Evolutionary conservation across 495 filamentous ascomycete species (phyloP).

Genomic region (Penicillium silybi): DNA sequence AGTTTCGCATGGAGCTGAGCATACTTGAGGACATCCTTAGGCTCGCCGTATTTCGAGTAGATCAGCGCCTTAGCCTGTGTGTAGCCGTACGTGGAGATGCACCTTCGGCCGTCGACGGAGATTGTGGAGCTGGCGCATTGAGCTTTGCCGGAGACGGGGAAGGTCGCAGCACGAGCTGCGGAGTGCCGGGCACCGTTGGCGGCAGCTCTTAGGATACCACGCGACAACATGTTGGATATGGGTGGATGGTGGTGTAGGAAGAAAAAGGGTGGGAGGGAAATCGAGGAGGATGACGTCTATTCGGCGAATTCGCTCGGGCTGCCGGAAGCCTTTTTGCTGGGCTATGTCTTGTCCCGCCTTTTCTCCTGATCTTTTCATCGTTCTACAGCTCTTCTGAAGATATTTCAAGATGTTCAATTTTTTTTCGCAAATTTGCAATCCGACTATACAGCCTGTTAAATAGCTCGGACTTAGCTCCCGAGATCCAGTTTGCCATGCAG

Average conservation of each 20-base stretch:
- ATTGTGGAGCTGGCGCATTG: slow-evolving; percentile 8
- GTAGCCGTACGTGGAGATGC: slow-evolving; percentile 84
- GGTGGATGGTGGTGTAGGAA: background rate
- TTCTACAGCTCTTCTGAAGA: background rate
- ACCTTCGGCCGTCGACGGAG: slow-evolving; percentile 21
- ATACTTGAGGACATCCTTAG: slow-evolving; percentile 72
- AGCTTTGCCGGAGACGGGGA: slow-evolving; percentile 22
- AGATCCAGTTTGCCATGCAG: no score
- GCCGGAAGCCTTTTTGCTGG: slow-evolving; percentile 15
- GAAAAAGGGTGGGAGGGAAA: background rate
- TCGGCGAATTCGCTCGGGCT: slow-evolving; percentile 21
- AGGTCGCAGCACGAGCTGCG: background rate
- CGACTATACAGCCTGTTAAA: background rate
- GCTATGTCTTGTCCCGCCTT: background rate
- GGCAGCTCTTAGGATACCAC: slow-evolving; percentile 22
- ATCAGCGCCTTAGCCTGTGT: slow-evolving; percentile 92
- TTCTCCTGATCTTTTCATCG: background rate
- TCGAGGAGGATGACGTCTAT: slow-evolving; percentile 24
- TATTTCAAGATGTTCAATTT: no score
- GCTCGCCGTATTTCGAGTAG: slow-evolving; percentile 81
- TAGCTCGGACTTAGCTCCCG: no score
- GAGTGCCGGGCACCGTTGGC: slow-evolving; percentile 12
- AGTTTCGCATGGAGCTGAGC: background rate
- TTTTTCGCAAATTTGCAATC: background rate
- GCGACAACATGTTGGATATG: slow-evolving; percentile 33